Conservation (phyloP, 345 rosid species). For the Arabis alpina region DNA sequence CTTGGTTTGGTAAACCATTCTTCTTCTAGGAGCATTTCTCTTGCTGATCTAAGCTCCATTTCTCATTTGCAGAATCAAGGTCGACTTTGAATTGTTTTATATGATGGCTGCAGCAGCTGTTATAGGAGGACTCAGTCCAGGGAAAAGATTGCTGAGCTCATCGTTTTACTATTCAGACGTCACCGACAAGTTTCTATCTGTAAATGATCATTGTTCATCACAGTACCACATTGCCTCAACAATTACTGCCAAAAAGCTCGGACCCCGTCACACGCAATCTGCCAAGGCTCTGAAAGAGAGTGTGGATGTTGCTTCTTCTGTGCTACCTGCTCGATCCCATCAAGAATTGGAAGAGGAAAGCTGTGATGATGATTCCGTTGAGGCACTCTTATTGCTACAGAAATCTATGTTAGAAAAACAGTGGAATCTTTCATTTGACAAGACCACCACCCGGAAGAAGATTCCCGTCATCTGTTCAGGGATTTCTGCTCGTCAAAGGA, state of each 20-base stretch:
- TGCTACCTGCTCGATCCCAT: conserved; percentile 40
- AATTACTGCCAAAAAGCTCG: too few species aligned
- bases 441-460: conserved; percentile 47
- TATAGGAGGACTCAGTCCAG: conserved; percentile 80
- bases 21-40: too few species aligned
- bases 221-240: conserved; percentile 50
- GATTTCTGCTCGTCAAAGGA: conserved; percentile 78
- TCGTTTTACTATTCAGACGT: conserved; percentile 63
- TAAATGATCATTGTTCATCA: conserved; percentile 53
- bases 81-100: too few species aligned
- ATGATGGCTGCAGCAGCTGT: conserved; percentile 88
- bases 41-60: too few species aligned
- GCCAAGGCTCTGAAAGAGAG: conserved; percentile 69
- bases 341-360: conserved; percentile 53
- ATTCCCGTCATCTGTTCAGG: conserved; percentile 71
- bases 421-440: conserved; percentile 86
- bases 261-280: conserved; percentile 39
- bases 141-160: conserved; percentile 77
- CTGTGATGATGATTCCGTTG: conserved; percentile 55
- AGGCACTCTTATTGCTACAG: conserved; percentile 82
- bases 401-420: conserved; percentile 92
- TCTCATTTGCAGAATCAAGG: conserved; percentile 1
- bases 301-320: conserved; percentile 51
- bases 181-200: conserved; percentile 53
- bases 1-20: too few species aligned